Base-by-base conservation (phyloP, 805 yeast genomes). In the Starmerella davenportii region DNA sequence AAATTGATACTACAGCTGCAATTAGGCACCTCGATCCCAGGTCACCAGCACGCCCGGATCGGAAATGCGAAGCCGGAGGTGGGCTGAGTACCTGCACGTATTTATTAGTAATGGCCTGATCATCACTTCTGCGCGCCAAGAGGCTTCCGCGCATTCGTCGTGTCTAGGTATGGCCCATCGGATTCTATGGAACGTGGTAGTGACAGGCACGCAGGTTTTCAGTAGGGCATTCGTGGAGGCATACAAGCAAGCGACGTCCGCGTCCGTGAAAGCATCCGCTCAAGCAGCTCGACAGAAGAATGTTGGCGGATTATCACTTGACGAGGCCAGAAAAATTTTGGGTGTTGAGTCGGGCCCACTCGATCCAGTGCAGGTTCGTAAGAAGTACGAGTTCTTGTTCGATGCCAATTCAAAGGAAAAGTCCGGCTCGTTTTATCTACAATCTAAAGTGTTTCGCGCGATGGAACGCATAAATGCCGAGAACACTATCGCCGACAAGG, bases 201-300 rank as follows among this genome's bases (percentile, higher is more conserved):
- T 85, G 53, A 85, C 96, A 8, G 96, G 96, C 41, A 92, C 95
- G 4, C 76, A 81, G 50, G 96, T 87, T 23, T 84, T 90, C 55
- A 95, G 96, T 41, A 72, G 80, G 50, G 98, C 98, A 0, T 90
- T 90, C 57, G 69, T 82, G n/a, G 93, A 84, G 57, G 96, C 98
- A 0, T 90, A 87, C 66, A 79, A 76, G 53, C 96, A 90, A 62
- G 95, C 96, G 15, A 80, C 87, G 38, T 85, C 85, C 39, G 74
- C 93, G n/a, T 82, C 87, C 2, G 70, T 80, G 21, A 72, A 72
- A 48, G 65, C 78, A 17, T 68, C 74, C 5, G 58, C 65, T n/a
- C 61, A 65, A 31, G 67, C 69, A 3, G 60, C 63, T 9, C 51
- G 59, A 5, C 46, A 53, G 17, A 59, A 61, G 34, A 59, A 64